Percentiles rank a stretch among this genome's conserved stretches.
Evolutionary conservation across 306 rosid species (phyloP).

Genomic region (Gastrolobium villosum): DNA sequence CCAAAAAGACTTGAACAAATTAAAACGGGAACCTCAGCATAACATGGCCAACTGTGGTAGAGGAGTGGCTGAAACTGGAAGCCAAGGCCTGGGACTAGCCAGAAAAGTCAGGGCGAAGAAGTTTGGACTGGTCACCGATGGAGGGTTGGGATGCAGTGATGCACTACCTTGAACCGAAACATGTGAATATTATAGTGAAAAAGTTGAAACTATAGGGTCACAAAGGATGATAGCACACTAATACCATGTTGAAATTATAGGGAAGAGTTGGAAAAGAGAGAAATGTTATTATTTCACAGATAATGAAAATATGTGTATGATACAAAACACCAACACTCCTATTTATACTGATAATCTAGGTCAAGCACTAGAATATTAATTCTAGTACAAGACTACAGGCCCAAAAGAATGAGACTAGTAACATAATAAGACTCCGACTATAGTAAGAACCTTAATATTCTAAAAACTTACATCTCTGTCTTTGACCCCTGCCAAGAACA

Average conservation of each 20-base stretch:
- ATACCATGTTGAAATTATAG: slow-evolving; percentile 3
- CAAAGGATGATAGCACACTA: background rate
- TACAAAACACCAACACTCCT: background rate
- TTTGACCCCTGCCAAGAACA: slow-evolving; percentile 23
- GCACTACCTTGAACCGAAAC: background rate
- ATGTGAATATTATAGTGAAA: background rate
- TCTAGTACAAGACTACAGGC: slow-evolving; percentile 4
- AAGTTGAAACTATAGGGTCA: background rate
- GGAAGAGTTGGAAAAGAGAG: background rate
- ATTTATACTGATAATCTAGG: slow-evolving; percentile 17
- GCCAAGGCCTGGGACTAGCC: background rate
- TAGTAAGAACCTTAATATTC: slow-evolving; percentile 16
- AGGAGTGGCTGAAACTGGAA: slow-evolving; percentile 2
- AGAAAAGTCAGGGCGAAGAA: slow-evolving; percentile 10
- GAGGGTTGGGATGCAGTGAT: slow-evolving; percentile 35
- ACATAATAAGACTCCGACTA: slow-evolving; percentile 26
- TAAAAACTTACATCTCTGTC: slow-evolving; percentile 33
- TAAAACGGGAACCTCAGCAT: background rate
- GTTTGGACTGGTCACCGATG: background rate
- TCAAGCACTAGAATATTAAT: background rate
- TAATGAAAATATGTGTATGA: slow-evolving; percentile 32
- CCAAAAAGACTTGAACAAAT: slow-evolving; percentile 4
- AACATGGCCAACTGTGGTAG: background rate
- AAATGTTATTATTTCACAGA: background rate
- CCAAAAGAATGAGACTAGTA: background rate